Evolutionary conservation across 371 early-diverging fungal species (phyloP).

Genomic region (Mycotypha africana): DNA sequence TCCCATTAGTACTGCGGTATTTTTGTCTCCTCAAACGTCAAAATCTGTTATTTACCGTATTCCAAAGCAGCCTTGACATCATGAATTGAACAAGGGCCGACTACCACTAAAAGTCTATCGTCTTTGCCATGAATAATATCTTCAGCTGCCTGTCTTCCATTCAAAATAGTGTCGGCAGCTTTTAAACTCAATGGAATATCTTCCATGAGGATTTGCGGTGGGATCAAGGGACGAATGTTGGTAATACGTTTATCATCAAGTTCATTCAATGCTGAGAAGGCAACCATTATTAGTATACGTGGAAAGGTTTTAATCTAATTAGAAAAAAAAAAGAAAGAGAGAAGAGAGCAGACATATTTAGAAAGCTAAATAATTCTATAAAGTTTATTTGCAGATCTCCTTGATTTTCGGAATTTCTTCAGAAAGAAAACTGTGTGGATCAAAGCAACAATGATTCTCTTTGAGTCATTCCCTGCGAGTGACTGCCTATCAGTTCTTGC

Average conservation of each 20-base stretch:
- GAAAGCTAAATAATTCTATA: too few species aligned
- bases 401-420: too few species aligned
- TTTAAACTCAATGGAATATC: slow-evolving; percentile 67
- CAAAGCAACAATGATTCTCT: too few species aligned
- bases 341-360: not conserved
- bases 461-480: too few species aligned
- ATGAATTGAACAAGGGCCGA: slow-evolving; percentile 94
- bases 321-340: not conserved
- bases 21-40: too few species aligned
- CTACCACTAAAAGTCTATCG: slow-evolving; percentile 77
- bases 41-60: too few species aligned
- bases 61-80: slow-evolving; percentile 16
- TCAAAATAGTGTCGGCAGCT: slow-evolving; percentile 41
- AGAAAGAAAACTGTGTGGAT: too few species aligned
- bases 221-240: slow-evolving; percentile 83
- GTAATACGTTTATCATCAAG: slow-evolving; percentile 88
- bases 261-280: slow-evolving; percentile 54
- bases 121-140: slow-evolving; percentile 72
- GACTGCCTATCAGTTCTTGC: too few species aligned
- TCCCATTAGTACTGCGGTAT: too few species aligned
- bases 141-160: slow-evolving; percentile 44
- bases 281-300: not conserved
- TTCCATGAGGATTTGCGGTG: slow-evolving; percentile 92
- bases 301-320: too few species aligned
- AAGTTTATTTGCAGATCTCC: too few species aligned